These are phyloP conservation scores for Boletus rubroflammeus DNA, from an alignment of 768 basidiomycete genomes.

Conservation along the genomic window DNA sequence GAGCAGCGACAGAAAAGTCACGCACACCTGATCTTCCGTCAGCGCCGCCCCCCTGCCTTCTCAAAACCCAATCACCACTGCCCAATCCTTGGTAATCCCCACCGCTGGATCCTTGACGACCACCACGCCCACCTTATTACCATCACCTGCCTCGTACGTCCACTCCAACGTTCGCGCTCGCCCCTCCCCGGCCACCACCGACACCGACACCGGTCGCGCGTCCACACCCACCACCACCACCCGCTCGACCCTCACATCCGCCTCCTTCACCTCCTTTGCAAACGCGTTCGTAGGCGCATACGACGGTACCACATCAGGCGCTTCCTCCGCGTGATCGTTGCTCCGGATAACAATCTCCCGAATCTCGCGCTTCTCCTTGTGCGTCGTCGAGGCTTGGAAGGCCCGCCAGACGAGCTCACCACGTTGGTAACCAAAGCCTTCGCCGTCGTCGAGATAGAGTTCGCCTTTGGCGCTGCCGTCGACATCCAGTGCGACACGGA, in stretches of 20 bases:
- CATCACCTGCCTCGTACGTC: conserved; percentile 63
- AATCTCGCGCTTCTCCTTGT: conserved; percentile 15
- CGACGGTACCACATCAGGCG: conserved; percentile 42
- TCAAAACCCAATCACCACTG: conserved; percentile 38
- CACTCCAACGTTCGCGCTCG: conserved; percentile 55
- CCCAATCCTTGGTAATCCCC: conserved; percentile 60
- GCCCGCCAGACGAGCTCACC: conserved; percentile 85
- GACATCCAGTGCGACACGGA: conserved; percentile 75
- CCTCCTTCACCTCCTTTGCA: conserved; percentile 52
- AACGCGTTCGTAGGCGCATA: conserved; percentile 64
- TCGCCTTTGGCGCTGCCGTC: conserved; percentile 65
- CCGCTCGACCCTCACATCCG: conserved; percentile 72
- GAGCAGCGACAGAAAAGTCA: too few relatives aligned
- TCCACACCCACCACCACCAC: conserved; percentile 74
- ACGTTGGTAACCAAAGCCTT: conserved; percentile 65
- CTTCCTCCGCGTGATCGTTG: conserved; percentile 56
- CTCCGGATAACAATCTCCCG: conserved; percentile 46
- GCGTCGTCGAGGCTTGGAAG: conserved; percentile 55
- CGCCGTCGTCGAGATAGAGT: conserved; percentile 94
- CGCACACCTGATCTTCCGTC: not conserved
- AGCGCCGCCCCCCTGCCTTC: too few relatives aligned
- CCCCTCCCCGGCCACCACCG: conserved; percentile 47
- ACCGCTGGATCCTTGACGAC: conserved; percentile 73
- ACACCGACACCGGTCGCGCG: conserved; percentile 51
- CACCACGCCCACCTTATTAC: conserved; percentile 57